These are phyloP conservation scores for Triglochin maritima DNA, from an alignment of 106 monocot species.

Conservation along the genomic window DNA sequence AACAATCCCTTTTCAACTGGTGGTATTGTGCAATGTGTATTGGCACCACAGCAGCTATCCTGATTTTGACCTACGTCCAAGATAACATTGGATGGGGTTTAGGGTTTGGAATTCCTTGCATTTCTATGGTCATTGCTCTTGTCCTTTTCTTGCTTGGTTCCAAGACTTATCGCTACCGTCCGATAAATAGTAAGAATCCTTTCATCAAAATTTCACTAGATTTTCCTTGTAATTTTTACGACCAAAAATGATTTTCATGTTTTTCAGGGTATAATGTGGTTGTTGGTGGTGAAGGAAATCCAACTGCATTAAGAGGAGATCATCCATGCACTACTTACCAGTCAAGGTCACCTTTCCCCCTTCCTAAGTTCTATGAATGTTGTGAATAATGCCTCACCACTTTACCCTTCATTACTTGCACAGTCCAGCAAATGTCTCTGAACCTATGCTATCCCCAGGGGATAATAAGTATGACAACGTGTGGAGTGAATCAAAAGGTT, in stretches of 20 bases:
- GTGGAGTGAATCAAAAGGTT: neutral
- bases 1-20: constrained; percentile 36
- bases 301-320: neutral
- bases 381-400: neutral
- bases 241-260: no score
- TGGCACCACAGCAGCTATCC: constrained; percentile 14
- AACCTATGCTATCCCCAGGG: no score
- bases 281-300: constrained; percentile 1
- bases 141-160: constrained; percentile 22
- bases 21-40: constrained; percentile 29
- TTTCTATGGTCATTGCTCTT: constrained; percentile 19
- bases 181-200: neutral
- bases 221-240: neutral
- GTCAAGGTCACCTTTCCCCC: neutral
- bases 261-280: neutral
- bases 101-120: constrained; percentile 25
- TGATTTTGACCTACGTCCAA: constrained; percentile 25
- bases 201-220: neutral
- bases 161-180: constrained; percentile 21
- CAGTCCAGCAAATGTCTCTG: no score
- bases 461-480: no score
- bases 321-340: neutral
- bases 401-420: no score
- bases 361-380: neutral
- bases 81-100: constrained; percentile 34